These are phyloP conservation scores for Plectosphaerella sp. DNA, from an alignment of 2,329 filamentous ascomycete species.

Conservation along the genomic window DNA sequence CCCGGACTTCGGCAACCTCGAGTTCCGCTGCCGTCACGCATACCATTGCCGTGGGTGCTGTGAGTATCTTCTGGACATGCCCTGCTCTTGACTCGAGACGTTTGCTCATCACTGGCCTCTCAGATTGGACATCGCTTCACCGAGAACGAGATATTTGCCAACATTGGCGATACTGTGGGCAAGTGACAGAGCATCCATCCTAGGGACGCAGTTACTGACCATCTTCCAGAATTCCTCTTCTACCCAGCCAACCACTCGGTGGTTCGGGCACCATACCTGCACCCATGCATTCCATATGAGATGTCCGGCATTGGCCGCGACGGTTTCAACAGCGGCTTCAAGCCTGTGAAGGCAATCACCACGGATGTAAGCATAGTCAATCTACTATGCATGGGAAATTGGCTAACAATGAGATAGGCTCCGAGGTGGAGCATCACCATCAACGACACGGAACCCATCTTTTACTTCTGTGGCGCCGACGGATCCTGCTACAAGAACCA, in stretches of 20 bases:
- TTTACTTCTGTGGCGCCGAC: slow-evolving; percentile 66
- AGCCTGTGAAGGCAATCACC: slow-evolving; percentile 39
- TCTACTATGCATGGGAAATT: too few species aligned
- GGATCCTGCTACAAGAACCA: slow-evolving; percentile 59
- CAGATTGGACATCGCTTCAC: slow-evolving; percentile 25
- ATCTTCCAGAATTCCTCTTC: slow-evolving; percentile 48
- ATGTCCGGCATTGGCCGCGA: slow-evolving; percentile 39
- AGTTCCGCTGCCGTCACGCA: slow-evolving; percentile 2
- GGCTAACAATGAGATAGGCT: slow-evolving; percentile 33
- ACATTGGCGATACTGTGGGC: slow-evolving; percentile 44
- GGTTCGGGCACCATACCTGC: slow-evolving; percentile 52
- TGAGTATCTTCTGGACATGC: neutral
- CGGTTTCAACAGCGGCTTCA: slow-evolving; percentile 51
- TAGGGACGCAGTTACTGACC: slow-evolving; percentile 1
- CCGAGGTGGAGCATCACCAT: slow-evolving; percentile 40
- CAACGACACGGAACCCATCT: slow-evolving; percentile 60
- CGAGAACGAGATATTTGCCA: slow-evolving; percentile 22
- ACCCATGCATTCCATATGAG: slow-evolving; percentile 62
- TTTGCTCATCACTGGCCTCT: too few species aligned
- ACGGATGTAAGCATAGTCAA: slow-evolving; percentile 31
- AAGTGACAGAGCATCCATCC: slow-evolving; percentile 9
- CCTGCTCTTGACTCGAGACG: too few species aligned
- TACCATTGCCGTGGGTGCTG: slow-evolving; percentile 10
- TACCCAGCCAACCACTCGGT: slow-evolving; percentile 61
- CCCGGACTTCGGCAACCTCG: neutral